phyloP scores from a whole-genome alignment of 2,329 filamentous ascomycete species.

The Cryphonectria nitschkei region DNA sequence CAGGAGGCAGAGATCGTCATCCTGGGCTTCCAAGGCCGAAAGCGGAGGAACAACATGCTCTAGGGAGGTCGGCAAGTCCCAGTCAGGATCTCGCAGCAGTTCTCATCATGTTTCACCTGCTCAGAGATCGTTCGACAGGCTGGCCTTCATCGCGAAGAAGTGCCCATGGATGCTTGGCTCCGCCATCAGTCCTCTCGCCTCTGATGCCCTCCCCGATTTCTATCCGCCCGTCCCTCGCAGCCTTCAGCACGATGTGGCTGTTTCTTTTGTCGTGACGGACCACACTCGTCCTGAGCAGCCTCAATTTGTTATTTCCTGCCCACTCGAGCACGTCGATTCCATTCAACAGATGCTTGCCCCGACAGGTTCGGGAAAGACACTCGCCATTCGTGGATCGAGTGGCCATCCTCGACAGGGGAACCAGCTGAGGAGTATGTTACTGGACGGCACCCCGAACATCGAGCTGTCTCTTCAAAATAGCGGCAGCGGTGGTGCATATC shows the following conservation, averaged over 20 bases:
- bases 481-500: not conserved
- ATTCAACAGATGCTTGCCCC: constrained; percentile 20
- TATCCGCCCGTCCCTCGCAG: constrained; percentile 23
- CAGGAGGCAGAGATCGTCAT: constrained; percentile 15
- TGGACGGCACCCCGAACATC: constrained; percentile 28
- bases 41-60: not conserved
- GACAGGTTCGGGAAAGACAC: constrained; percentile 10
- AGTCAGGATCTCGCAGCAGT: not conserved
- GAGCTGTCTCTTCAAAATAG: constrained; percentile 18
- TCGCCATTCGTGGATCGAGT: constrained; percentile 22
- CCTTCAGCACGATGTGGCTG: constrained; percentile 21
- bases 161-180: constrained; percentile 24
- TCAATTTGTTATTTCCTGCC: constrained; percentile 27
- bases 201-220: not conserved
- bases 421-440: constrained; percentile 26
- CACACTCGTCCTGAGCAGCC: constrained; percentile 24
- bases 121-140: constrained; percentile 16
- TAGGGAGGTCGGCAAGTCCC: not conserved
- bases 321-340: constrained; percentile 25
- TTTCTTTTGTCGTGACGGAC: constrained; percentile 27
- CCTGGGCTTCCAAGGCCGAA: constrained; percentile 17
- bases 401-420: constrained; percentile 16
- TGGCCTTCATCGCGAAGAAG: constrained; percentile 16
- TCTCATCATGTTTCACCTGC: not conserved
- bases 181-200: not conserved